Base-by-base conservation (phyloP, 164 flowering plant species). In the Chimonanthus salicifolius region DNA sequence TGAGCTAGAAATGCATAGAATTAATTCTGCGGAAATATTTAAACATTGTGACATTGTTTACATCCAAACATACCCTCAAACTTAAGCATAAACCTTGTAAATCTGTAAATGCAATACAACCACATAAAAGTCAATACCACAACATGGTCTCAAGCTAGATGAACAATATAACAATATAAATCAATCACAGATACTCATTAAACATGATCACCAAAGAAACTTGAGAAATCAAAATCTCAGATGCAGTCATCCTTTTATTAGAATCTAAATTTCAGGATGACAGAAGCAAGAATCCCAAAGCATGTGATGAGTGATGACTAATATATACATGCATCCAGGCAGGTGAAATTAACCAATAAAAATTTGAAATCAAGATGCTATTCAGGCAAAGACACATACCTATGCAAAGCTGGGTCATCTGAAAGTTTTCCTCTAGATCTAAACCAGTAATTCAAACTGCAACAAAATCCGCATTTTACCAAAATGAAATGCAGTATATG, bases 391-490 rank as follows among this genome's bases (percentile, higher is more conserved):
- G 71, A 10, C 46, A 13, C 85, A 72, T 49, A 95, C 99, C 97
- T 87, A 73, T 95, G 99, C 88, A 95, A 83, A 74, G 97, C 94
- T 69, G 84, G 94, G 73, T 95, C 99, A 86, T 93, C 97, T 63
- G 99, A 90, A 71, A 95, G 94, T 74, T 84, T 87, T 78, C 97
- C 99, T 77, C 77, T 88, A 74, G 94, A 91, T 80, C 87, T 87
- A 77, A 95, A 90, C 99, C 99, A 95, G 82, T 84, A 95, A 74
- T 74, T 87, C 76, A 85, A 72, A 60, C 99, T 95, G 90, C 80
- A 84, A 76, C n/a, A 51, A 5, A 69, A 47, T 44, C 71, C 67
- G 62, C 71, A n/a, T 51, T 44, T 76, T 21, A 69, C 44, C 51
- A 64, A 47, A 78, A 5, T 13, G 62, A 72, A 33, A 48, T 58